Evolutionary conservation across 2,329 filamentous ascomycete species (phyloP).

Genomic region (Colletotrichum spaethianum): DNA sequence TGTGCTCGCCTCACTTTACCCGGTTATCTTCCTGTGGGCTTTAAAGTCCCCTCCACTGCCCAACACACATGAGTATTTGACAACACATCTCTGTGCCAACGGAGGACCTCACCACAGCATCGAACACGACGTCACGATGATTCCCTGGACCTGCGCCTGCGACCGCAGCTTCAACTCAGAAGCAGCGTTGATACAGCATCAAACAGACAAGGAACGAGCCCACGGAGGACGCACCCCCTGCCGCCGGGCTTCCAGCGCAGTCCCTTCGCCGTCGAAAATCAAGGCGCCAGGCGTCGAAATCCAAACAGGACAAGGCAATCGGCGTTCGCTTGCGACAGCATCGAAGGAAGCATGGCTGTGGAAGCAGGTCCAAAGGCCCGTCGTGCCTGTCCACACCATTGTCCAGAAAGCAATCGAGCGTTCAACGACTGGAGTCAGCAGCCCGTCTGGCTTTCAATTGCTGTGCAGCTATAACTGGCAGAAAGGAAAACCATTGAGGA

Average conservation of each 20-base stretch:
- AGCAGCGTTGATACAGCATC: not conserved
- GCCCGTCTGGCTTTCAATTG: not conserved
- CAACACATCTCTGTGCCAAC: not conserved
- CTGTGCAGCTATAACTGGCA: slow-evolving; percentile 10
- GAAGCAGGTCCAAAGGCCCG: not conserved
- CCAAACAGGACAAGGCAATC: too few species aligned
- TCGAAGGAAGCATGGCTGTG: not conserved
- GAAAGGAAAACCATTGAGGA: not conserved
- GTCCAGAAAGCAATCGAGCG: not conserved
- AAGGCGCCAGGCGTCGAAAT: not conserved
- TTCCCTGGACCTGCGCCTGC: not conserved
- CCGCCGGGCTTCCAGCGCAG: not conserved
- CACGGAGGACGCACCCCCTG: not conserved
- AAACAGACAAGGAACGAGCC: not conserved
- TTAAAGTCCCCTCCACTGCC: not conserved
- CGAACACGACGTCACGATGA: not conserved
- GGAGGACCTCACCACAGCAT: not conserved
- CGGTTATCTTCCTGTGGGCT: not conserved
- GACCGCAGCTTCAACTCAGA: not conserved
- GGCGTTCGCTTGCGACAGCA: too few species aligned
- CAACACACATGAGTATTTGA: not conserved
- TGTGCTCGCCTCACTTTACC: not conserved
- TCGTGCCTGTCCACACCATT: not conserved
- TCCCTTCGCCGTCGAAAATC: not conserved
- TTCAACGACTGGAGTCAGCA: not conserved